Base-by-base conservation (phyloP, 140 eudicot genomes). In the Bidens hawaiensis region DNA sequence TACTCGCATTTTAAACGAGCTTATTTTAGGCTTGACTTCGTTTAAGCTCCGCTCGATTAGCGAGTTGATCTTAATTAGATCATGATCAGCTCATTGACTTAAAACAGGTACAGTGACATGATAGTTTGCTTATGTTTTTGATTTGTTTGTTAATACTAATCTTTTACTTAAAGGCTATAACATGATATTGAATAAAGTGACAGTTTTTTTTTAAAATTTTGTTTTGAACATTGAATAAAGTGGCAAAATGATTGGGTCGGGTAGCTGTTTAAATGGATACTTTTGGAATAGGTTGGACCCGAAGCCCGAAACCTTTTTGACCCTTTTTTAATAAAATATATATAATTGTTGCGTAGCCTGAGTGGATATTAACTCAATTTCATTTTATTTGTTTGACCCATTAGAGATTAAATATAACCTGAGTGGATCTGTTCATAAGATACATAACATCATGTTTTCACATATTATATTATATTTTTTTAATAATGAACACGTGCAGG, bases 401-500 rank as follows among this genome's bases (percentile, higher is more conserved):
- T 46, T 18, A 16, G 52, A 46, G 24, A 46, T 17, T 4, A 46
- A 46, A 46, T 12, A 46, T 46, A 16, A 46, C 23, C 10, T 18
- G 11, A 46, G 17, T 46, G 23, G 24, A 17, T 16, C 23, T 16
- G 16, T 46, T 46, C 8, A 18, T 47, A 47, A 47, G 25, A n/a
- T n/a, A n/a, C n/a, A n/a, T n/a, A n/a, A n/a, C n/a, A n/a, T n/a
- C n/a, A n/a, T n/a, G n/a, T n/a, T n/a, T n/a, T n/a, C n/a, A n/a
- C n/a, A n/a, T n/a, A n/a, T n/a, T n/a, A n/a, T n/a, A n/a, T n/a
- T 33, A 28, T 0, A 2, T 58, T 9, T 33, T 30, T 57, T 18
- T 8, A 10, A 13, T 19, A 47, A 4, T 68, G 26, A n/a, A 48
- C 34, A 45, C 16, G 9, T 82, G 53, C 65, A 90, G 98, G 98